These are phyloP conservation scores for Capsicum rhomboideum DNA, from an alignment of 257 asterid genomes.

Conservation along the genomic window DNA sequence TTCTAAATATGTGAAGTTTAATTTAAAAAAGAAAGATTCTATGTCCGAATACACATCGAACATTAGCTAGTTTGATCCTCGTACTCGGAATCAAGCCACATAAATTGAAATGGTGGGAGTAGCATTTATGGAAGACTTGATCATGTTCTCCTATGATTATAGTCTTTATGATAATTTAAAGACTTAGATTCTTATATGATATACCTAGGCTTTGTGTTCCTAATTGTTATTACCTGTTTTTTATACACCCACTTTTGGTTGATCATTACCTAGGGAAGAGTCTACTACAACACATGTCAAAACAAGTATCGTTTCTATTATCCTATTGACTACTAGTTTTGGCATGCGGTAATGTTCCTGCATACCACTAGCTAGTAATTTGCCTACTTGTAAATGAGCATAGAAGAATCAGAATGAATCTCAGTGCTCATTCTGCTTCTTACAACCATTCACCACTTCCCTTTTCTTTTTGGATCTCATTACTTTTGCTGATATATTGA, in stretches of 20 bases:
- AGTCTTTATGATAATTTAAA: background rate
- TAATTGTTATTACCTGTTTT: background rate
- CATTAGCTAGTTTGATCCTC: background rate
- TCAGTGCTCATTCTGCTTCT: background rate
- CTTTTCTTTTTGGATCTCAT: background rate
- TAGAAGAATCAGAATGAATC: background rate
- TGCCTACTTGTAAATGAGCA: background rate
- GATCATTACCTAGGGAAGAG: background rate
- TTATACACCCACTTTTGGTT: background rate
- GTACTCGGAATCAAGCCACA: background rate
- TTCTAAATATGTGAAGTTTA: background rate
- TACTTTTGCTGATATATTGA: background rate
- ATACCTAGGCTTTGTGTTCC: background rate
- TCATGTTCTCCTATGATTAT: background rate
- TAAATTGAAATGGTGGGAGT: background rate
- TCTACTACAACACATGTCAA: background rate
- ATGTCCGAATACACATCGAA: background rate
- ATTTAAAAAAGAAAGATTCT: background rate
- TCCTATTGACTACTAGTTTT: background rate
- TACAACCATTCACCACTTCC: background rate
- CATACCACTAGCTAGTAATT: background rate
- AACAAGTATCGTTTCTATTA: background rate
- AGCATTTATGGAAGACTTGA: background rate
- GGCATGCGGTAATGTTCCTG: background rate
- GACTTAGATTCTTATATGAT: background rate